Evolutionary conservation across 352 stramenopile species (phyloP), one percentile per base, ranked within the genome.

Genomic region (Pythium phragmitis): DNA sequence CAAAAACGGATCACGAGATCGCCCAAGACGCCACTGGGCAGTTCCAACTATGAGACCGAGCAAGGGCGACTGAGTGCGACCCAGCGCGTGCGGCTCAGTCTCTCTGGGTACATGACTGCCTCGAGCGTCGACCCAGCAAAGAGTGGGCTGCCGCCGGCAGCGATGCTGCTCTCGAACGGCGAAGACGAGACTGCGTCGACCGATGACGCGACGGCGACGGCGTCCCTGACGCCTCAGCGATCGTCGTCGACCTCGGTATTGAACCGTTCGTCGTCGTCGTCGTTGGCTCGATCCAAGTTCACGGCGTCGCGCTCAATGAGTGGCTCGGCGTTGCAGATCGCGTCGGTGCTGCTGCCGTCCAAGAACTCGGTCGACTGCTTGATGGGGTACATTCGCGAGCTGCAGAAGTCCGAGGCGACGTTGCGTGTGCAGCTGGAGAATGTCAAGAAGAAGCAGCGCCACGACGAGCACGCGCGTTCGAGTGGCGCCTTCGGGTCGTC

Each of bases 331-430:
- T n/a, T 47, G 57, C 21, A 70, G 2, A 61, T 88, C 17, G 75
- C 77, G 26, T 79, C 74, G 46, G 87, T 82, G 60, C 51, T 94
- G 34, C 60, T 92, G 48, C 79, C 82, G 2, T 82, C 76, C 12
- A 77, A 74, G 21, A 76, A 73, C 23, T 82, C 74, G 16, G 67
- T 94, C 46, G 82, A 89, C 50, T 87, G 73, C 43, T 56, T 94
- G 12, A 88, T 94, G 65, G 82, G 77, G 13, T 92, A 92, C 56
- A 82, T 94, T 46, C 79, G 75, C 0, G 85, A 94, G 55, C 62
- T 94, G 37, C 75, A 94, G 41, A 56, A 75, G 19, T 94, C 85
- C 3, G 82, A 90, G 57, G 74, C 80, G 17, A 82, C 62, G 52
- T 42, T 91, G 43, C 82, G 82, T 11, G 72, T 77, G 17, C 80